Base-by-base conservation (phyloP, 257 asterid species). In the Plectranthus barbatus region DNA sequence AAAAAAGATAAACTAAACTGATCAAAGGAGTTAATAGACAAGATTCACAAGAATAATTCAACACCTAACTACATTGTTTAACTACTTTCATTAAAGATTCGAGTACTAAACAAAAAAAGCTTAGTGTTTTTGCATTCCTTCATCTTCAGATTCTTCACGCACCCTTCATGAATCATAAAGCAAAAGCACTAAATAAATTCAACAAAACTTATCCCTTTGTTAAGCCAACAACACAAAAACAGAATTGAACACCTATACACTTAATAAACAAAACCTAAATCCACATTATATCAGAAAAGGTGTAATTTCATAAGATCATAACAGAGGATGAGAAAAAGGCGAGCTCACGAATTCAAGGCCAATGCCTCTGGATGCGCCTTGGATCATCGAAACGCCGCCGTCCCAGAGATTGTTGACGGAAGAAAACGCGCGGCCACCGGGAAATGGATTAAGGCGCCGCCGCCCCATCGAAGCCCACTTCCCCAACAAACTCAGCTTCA, bases 301-400 rank as follows among this genome's bases (percentile, higher is more conserved):
- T 37, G 31, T n/a, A 17, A 26, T 59, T 56, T 41, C n/a, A 26
- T 4, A 57, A 51, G 5, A 67, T 12, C 21, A 10, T 44, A 56
- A 39, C 5, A 0, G 18, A 2, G 14, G 40, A 5, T 31, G 36
- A 41, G 56, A 70, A 47, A 66, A 67, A n/a, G n/a, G 45, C 20
- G 46, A n/a, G 64, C 91, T 77, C 66, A 93, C 99, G 65, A 89
- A 89, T 80, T 93, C 95, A 60, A 90, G 95, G 67, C 97, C 96
- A 49, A 93, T 93, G 76, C 97, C 97, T 67, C 99, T 87, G 72
- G 99, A 89, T 56, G 96, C 99, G 69, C 99, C 99, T 85, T 89
- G 99, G 69, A 93, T 84, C 94, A 93, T 73, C 24, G 99, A 90
- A 68, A 93, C 85, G 37, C 83, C 86, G 71, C 83, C 90, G 65